Evolutionary conservation across 2,329 filamentous ascomycete genomes (phyloP), one percentile per base, ranked within the genome.

Genomic region (Ramularia endophylla): DNA sequence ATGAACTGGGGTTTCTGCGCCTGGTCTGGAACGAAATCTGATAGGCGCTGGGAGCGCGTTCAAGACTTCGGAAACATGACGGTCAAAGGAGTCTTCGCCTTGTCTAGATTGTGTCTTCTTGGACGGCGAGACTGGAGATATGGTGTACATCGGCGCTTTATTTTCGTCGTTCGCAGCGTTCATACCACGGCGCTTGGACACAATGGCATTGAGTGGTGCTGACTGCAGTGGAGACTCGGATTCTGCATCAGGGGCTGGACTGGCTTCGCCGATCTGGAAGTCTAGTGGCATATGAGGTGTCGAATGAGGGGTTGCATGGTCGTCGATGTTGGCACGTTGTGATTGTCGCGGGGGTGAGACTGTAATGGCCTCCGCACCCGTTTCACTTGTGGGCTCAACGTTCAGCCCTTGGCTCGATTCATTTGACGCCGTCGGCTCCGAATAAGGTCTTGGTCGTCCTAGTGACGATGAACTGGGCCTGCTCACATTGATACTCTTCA

Each of bases 11-110:
- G 57, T 56, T 19, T 63, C 60, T 29, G 71, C 68, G 2, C 67
- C 64, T 16, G 72, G 67, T 36, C 75, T 74, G 2, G 74, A 72
- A 1, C 79, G 79, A 30, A 95, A 72, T 38, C 80, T 81, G 54
- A 97, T 94, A 47, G 81, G 81, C 22, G 83, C 82, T 9, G 60
- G 58, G 11, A 64, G 47, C 8, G 43, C 51, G 9, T 60, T 50
- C n/a, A 64, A 43, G 7, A 64, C 60, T 18, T 60, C 56, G 19
- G 58, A 62, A 13, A 64, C 62, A 19, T 64, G 62, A 11, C 60
- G 47, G 94, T 85, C 15, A 75, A 83, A 43, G 80, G 79, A 28
- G 40, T 58, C 56, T 35, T 53, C 51, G 13, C 42, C 42, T 12
- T 16, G 20, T 25, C 16, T 13, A 6, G 35, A 12, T n/a, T 12